phyloP scores from a whole-genome alignment of 805 yeast genomes.

The Saturnispora ahearnii region DNA sequence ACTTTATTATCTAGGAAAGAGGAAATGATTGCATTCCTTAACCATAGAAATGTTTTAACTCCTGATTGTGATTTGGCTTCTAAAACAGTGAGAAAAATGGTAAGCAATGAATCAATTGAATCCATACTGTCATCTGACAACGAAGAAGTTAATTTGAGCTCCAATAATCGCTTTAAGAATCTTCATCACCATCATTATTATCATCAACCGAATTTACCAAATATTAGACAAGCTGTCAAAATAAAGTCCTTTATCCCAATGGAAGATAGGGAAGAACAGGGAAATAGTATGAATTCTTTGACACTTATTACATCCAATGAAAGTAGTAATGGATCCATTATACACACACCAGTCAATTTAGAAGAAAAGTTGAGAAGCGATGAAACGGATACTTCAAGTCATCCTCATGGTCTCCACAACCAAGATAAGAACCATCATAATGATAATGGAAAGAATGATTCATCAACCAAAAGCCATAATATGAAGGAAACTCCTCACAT shows the following conservation, averaged over 20 bases:
- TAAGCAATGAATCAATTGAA: constrained; percentile 1
- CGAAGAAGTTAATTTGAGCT: neutral
- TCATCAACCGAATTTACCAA: neutral
- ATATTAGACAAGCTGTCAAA: neutral
- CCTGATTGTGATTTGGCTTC: neutral
- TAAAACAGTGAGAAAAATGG: constrained; percentile 1
- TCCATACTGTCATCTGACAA: constrained; percentile 4
- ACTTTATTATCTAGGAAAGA: constrained; percentile 4
- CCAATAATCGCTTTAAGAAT: neutral
- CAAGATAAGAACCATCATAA: neutral
- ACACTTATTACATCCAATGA: neutral
- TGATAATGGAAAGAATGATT: neutral
- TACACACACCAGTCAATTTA: constrained; percentile 3
- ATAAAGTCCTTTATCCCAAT: neutral
- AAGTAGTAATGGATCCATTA: constrained; percentile 1
- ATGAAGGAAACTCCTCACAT: neutral
- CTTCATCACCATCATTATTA: neutral
- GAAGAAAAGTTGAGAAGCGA: neutral
- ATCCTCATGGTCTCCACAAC: neutral
- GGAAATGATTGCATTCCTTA: constrained; percentile 12
- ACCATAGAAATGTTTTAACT: constrained; percentile 9
- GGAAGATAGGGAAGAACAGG: neutral
- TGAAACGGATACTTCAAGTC: neutral
- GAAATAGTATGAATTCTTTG: neutral
- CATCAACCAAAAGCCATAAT: neutral